Evolutionary conservation across 306 rosid genomes (phyloP), one percentile per base, ranked within the genome.

Genomic region (Morella rubra): DNA sequence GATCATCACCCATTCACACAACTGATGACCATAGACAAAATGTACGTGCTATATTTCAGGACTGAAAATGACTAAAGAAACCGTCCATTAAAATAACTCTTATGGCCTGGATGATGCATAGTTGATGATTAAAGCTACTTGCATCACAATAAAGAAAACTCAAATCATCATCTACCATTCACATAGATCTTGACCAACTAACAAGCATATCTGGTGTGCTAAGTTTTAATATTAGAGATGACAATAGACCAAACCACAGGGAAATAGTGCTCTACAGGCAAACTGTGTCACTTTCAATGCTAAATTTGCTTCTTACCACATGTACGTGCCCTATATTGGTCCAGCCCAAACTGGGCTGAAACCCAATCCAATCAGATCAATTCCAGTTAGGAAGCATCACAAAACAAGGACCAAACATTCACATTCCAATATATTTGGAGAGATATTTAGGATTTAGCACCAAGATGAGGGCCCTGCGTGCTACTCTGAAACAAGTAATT

Each of bases 311-410:
- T 52, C 14, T 52, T 52, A 19, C 5, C 16, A 32, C 19, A 61
- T 32, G 13, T 15, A 13, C 13, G n/a, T 27, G 32, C 44, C 41
- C 8, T 12, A 52, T 52, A 46, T 46, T 8, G 51, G 11, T 32
- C 37, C 37, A 32, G 37, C 37, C 37, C 37, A 32, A 32, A 3
- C 37, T 32, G 37, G 37, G 37, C 37, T 32, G 37, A 32, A 32
- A 32, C 37, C 32, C 37, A 32, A 32, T 32, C 37, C 37, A 32
- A 32, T 32, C 37, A 2, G 37, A 32, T 32, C 37, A 32, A 32
- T 32, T 72, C 45, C 54, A 56, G 55, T 73, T 73, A 13, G 69
- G 77, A 73, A 56, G 56, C 44, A 52, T 58, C 54, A 75, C 18
- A 5, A 58, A 7, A 32, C 16, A 8, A 32, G 45, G 42, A 44